Evolutionary conservation across 2,329 filamentous ascomycete species (phyloP).

Genomic region (Nothophaeocryptopus gaeumannii): DNA sequence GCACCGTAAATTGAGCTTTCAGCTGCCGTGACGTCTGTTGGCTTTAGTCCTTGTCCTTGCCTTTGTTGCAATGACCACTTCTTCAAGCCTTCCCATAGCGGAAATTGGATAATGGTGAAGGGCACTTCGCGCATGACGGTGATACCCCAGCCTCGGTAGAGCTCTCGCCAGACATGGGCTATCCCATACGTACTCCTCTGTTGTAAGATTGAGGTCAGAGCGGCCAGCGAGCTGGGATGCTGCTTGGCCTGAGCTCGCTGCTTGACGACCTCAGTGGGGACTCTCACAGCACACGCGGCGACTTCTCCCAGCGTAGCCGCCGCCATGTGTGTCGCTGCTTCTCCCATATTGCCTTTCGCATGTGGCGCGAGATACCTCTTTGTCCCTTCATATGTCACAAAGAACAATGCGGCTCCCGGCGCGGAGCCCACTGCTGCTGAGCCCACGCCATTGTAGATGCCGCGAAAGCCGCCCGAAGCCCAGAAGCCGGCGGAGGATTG

Average conservation of each 20-base stretch:
- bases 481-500: conserved; percentile 79
- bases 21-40: conserved; percentile 60
- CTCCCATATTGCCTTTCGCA: conserved; percentile 13
- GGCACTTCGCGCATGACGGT: conserved; percentile 95
- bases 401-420: conserved; percentile 93
- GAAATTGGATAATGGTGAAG: conserved; percentile 96
- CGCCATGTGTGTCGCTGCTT: conserved; percentile 66
- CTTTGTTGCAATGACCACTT: conserved; percentile 55
- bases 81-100: conserved; percentile 93
- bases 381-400: conserved; percentile 47
- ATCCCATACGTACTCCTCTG: conserved; percentile 42
- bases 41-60: conserved; percentile 22
- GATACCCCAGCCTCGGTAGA: conserved; percentile 89
- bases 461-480: conserved; percentile 79
- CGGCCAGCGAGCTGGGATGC: conserved; percentile 65
- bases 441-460: conserved; percentile 90
- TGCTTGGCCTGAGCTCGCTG: conserved; percentile 89
- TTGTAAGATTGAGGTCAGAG: conserved; percentile 65
- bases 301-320: conserved; percentile 86
- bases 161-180: conserved; percentile 67
- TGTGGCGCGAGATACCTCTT: conserved; percentile 23
- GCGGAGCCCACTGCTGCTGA: conserved; percentile 87
- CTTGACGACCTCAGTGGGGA: conserved; percentile 96
- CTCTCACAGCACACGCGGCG: conserved; percentile 84
- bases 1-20: conserved; percentile 87